phyloP scores from a whole-genome alignment of 805 yeast species.

The Myxozyma monticola region DNA sequence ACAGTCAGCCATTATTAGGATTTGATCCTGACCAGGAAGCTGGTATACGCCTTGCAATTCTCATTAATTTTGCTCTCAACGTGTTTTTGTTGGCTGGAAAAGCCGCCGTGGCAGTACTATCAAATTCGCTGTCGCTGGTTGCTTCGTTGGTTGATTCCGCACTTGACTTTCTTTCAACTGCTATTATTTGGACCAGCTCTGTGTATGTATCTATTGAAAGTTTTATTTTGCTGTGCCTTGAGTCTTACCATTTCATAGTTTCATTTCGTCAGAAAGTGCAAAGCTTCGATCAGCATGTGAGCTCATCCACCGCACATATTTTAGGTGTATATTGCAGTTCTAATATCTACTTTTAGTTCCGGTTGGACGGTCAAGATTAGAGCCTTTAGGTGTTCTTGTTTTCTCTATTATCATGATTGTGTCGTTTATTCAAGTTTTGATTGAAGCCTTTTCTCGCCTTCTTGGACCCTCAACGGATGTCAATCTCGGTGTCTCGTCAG shows the following conservation, averaged over 20 bases:
- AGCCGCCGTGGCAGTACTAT: constrained; percentile 55
- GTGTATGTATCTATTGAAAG: constrained; percentile 59
- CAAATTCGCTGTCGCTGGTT: constrained; percentile 70
- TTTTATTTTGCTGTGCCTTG: constrained; percentile 64
- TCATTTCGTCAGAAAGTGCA: constrained; percentile 4
- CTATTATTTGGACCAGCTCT: constrained; percentile 66
- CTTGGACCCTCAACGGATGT: constrained; percentile 45
- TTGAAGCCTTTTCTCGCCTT: constrained; percentile 57
- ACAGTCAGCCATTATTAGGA: constrained; percentile 52
- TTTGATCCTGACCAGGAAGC: constrained; percentile 46
- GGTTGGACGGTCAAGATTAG: constrained; percentile 69
- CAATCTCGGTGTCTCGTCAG: constrained; percentile 51
- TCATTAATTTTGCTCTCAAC: constrained; percentile 63
- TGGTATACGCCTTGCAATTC: constrained; percentile 57
- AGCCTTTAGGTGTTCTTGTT: constrained; percentile 77
- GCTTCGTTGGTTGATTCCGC: constrained; percentile 79
- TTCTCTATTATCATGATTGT: constrained; percentile 70
- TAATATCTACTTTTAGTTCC: constrained; percentile 47
- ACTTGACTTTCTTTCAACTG: constrained; percentile 72
- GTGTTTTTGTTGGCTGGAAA: constrained; percentile 50
- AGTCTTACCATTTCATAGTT: constrained; percentile 39
- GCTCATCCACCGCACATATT: not conserved
- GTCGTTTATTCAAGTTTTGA: constrained; percentile 70
- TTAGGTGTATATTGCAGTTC: not conserved
- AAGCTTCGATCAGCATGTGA: constrained; percentile 3